Percentiles rank a stretch among this genome's conserved stretches.
phyloP scores from a whole-genome alignment of 2,329 filamentous ascomycete genomes.

The Nigrospora osmanthi region DNA sequence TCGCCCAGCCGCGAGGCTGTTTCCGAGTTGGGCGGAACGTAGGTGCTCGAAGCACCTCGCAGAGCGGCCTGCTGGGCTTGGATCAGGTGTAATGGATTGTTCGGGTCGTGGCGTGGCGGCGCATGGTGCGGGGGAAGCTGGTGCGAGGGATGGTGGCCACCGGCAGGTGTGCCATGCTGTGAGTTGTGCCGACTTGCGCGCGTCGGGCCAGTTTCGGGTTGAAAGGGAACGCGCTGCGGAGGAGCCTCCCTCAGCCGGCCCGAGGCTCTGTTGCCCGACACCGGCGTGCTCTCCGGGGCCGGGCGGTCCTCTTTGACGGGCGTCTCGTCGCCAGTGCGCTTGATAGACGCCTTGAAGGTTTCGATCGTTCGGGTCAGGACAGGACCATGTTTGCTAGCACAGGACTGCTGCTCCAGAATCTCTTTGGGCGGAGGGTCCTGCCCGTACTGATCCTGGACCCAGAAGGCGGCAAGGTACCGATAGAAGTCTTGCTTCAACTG shows the following conservation, averaged over 20 bases:
- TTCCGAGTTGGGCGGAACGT: conserved; percentile 48
- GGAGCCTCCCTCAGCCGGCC: conserved; percentile 73
- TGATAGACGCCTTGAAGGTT: conserved; percentile 54
- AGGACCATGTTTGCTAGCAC: conserved; percentile 75
- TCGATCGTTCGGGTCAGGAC: conserved; percentile 73
- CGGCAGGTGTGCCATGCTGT: conserved; percentile 26
- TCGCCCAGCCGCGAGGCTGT: conserved; percentile 53
- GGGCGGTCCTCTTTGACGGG: conserved; percentile 55
- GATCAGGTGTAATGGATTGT: conserved; percentile 20
- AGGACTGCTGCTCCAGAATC: conserved; percentile 68
- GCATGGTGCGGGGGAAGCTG: conserved; percentile 15
- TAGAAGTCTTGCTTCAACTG: conserved; percentile 83
- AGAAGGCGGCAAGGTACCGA: conserved; percentile 80
- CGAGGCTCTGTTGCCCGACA: conserved; percentile 49
- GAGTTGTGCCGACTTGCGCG: conserved; percentile 54
- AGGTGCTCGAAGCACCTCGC: conserved; percentile 29
- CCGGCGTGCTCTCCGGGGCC: conserved; percentile 33
- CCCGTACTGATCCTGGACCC: conserved; percentile 70
- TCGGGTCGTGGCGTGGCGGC: conserved; percentile 17
- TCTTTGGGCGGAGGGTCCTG: conserved; percentile 81
- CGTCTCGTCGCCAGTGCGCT: conserved; percentile 51
- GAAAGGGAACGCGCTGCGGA: conserved; percentile 75
- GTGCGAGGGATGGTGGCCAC: conserved; percentile 13
- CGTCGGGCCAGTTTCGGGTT: conserved; percentile 64
- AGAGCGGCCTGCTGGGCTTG: conserved; percentile 21